A percentile compares a stretch with the other conserved stretches of the same genome.
Evolutionary conservation across 31 red algal species (phyloP).

Genomic region (Bonnemaisonia californica): DNA sequence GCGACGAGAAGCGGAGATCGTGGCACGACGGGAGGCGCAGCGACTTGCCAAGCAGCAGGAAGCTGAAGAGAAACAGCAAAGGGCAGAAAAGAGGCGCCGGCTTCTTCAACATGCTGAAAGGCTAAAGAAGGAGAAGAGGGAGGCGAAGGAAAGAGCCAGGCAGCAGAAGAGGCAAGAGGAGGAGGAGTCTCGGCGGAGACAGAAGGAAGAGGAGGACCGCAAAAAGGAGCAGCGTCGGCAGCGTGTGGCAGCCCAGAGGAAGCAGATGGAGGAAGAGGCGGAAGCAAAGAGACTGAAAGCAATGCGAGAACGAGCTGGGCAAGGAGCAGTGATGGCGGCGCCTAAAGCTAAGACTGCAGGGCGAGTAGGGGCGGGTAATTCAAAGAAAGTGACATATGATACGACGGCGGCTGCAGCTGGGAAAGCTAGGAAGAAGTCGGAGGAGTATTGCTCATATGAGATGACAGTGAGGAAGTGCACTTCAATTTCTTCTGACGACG

Average conservation of each 20-base stretch:
- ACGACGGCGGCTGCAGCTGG: too few relatives aligned
- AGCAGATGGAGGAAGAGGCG: slow-evolving; percentile 15
- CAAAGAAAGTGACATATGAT: background rate
- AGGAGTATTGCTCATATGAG: slow-evolving; percentile 2
- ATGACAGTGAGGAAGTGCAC: slow-evolving; percentile 39
- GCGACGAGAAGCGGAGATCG: slow-evolving; percentile 60
- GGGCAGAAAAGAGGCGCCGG: slow-evolving; percentile 41
- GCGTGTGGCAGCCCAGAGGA: slow-evolving; percentile 36
- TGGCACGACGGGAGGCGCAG: slow-evolving; percentile 46
- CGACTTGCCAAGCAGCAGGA: slow-evolving; percentile 51
- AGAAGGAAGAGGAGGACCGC: slow-evolving; percentile 65
- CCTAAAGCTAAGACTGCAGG: background rate
- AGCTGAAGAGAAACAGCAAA: slow-evolving; percentile 45
- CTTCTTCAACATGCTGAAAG: slow-evolving; percentile 34
- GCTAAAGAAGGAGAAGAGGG: slow-evolving; percentile 33
- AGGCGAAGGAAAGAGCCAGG: slow-evolving; percentile 25
- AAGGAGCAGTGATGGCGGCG: background rate
- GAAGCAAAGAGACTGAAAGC: slow-evolving; percentile 13
- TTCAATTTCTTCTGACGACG: slow-evolving; percentile 27
- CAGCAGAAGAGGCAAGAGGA: slow-evolving; percentile 39
- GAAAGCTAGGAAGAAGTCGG: background rate
- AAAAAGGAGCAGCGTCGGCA: slow-evolving; percentile 55
- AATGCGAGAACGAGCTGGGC: background rate
- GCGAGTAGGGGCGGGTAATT: background rate
- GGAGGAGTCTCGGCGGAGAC: slow-evolving; percentile 39